phyloP scores from a whole-genome alignment of 768 basidiomycete genomes.

The Rhodotorula babjevae region DNA sequence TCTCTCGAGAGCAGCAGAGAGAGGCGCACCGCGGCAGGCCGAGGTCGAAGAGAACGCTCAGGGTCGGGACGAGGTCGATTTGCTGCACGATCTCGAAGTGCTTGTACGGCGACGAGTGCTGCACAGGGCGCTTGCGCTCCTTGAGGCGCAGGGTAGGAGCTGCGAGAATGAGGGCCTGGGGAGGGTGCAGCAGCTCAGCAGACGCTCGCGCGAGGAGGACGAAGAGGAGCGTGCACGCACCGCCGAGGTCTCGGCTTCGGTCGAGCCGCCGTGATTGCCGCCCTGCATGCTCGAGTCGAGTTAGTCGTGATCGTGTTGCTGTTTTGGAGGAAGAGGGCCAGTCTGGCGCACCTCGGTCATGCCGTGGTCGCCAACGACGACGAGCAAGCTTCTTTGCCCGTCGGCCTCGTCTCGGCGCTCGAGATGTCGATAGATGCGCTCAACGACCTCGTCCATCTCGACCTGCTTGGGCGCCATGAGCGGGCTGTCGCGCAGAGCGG shows the following conservation, averaged over 20 bases:
- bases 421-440: slow-evolving; percentile 62
- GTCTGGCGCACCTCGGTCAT: slow-evolving; percentile 69
- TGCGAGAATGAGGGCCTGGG: slow-evolving; percentile 26
- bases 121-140: background rate
- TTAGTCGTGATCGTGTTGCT: too few species aligned
- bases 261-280: slow-evolving; percentile 92
- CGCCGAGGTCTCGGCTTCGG: slow-evolving; percentile 71
- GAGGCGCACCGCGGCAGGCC: slow-evolving; percentile 61
- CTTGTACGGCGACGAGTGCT: background rate
- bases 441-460: slow-evolving; percentile 80
- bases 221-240: slow-evolving; percentile 61
- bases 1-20: too few species aligned
- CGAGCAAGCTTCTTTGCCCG: slow-evolving; percentile 66
- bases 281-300: too few species aligned
- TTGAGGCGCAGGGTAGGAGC: background rate
- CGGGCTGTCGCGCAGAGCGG: slow-evolving; percentile 59
- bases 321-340: too few species aligned
- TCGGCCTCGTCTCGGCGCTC: slow-evolving; percentile 48
- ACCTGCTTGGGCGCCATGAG: slow-evolving; percentile 75
- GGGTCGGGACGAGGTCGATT: slow-evolving; percentile 81
- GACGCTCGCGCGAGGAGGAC: background rate
- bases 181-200: slow-evolving; percentile 48
- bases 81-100: slow-evolving; percentile 65
- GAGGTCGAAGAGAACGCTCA: slow-evolving; percentile 82
- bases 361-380: slow-evolving; percentile 89